These are phyloP conservation scores for Talaromyces sp. DNA, from an alignment of 2,329 filamentous ascomycete species.

Conservation along the genomic window DNA sequence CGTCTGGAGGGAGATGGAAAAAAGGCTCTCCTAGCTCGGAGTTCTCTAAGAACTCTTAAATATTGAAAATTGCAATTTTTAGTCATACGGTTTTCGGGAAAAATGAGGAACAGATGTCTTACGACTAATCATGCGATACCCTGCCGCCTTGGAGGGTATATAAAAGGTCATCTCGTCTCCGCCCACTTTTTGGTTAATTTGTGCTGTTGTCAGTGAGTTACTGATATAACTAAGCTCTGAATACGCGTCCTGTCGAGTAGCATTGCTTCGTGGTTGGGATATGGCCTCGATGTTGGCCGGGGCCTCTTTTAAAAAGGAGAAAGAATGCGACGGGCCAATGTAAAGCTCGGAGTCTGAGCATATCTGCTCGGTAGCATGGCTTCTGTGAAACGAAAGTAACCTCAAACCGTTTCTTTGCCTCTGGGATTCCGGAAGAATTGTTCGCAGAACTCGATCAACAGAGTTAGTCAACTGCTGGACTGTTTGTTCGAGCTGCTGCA, in stretches of 20 bases:
- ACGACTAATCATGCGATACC: not conserved
- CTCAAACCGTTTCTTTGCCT: not conserved
- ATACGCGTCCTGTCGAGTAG: not conserved
- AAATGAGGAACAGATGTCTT: not conserved
- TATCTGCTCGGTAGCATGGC: not conserved
- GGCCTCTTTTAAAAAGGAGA: slow-evolving; percentile 1
- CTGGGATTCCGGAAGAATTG: not conserved
- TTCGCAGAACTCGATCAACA: not conserved
- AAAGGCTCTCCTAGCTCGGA: not conserved
- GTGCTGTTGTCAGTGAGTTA: not conserved
- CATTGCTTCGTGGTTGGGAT: not conserved
- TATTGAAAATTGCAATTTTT: too few relatives aligned
- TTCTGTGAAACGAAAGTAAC: not conserved
- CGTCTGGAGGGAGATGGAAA: not conserved
- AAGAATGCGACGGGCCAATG: not conserved
- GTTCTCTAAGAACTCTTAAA: not conserved
- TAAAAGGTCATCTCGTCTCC: not conserved
- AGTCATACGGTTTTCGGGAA: too few relatives aligned
- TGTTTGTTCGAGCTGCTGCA: not conserved
- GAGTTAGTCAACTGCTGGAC: slow-evolving; percentile 1
- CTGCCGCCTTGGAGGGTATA: not conserved
- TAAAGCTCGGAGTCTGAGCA: not conserved
- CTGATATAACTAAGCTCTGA: not conserved
- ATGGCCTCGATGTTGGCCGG: not conserved
- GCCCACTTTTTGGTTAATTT: not conserved